Conservation (phyloP, 805 yeast genomes). For the Ogataea methanolica region DNA sequence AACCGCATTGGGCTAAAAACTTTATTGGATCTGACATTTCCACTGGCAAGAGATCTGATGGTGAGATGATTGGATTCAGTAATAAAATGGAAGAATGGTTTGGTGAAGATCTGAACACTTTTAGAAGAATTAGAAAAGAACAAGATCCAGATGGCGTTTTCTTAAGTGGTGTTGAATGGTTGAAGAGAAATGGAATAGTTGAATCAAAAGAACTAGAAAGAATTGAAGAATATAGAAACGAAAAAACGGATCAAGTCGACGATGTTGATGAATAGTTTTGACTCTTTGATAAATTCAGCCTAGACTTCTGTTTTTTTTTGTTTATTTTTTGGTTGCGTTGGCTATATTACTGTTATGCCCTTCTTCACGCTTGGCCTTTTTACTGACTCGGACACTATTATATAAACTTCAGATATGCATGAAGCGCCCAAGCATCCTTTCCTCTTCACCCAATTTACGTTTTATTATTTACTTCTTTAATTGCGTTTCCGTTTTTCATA, state of each 20-base stretch:
- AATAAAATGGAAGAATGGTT: slow-evolving; percentile 71
- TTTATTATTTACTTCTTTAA: too few species aligned
- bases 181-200: slow-evolving; percentile 69
- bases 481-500: too few species aligned
- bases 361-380: too few species aligned
- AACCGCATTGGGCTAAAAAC: slow-evolving; percentile 98
- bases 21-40: slow-evolving; percentile 56
- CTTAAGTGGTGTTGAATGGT: slow-evolving; percentile 76
- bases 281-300: not conserved
- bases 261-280: slow-evolving; percentile 3
- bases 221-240: slow-evolving; percentile 9
- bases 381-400: too few species aligned
- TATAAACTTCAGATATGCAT: too few species aligned
- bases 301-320: too few species aligned
- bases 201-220: slow-evolving; percentile 22
- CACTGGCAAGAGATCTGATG: slow-evolving; percentile 45
- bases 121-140: slow-evolving; percentile 57
- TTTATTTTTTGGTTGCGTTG: too few species aligned
- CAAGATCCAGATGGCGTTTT: slow-evolving; percentile 83
- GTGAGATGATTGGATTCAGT: slow-evolving; percentile 78
- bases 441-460: too few species aligned
- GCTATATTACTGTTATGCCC: too few species aligned
- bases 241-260: slow-evolving; percentile 2
- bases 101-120: slow-evolving; percentile 61
- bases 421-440: too few species aligned